Percentiles rank a stretch among this genome's conserved stretches.
phyloP scores from a whole-genome alignment of 1,284 basidiomycete genomes.

The Coniferiporia sulphurascens region DNA sequence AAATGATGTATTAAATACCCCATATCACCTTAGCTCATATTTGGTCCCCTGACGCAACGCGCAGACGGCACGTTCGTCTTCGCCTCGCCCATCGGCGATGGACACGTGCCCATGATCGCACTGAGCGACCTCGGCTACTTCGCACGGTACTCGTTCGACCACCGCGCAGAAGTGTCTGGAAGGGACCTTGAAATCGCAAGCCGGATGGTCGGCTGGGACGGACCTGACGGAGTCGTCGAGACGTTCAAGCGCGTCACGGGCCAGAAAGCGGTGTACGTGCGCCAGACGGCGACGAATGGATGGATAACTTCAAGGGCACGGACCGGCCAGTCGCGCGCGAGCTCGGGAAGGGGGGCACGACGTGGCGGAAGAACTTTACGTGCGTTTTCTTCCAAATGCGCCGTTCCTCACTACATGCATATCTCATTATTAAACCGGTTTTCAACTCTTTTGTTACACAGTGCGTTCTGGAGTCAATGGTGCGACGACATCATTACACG shows the following conservation, averaged over 20 bases:
- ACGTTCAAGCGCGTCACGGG: conserved; percentile 43
- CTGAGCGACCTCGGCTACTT: conserved; percentile 43
- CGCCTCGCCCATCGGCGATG: conserved; percentile 34
- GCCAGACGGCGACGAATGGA: conserved; percentile 38
- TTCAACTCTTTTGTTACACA: background rate
- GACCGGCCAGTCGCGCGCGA: conserved; percentile 32
- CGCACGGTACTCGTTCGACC: conserved; percentile 42
- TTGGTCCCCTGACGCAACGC: conserved; percentile 35
- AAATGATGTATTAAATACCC: background rate
- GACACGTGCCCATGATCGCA: conserved; percentile 40
- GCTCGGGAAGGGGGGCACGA: conserved; percentile 2
- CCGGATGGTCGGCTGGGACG: conserved; percentile 40
- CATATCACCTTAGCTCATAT: conserved; percentile 27
- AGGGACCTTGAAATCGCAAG: conserved; percentile 38
- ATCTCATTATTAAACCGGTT: background rate
- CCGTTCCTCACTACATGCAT: too few relatives aligned
- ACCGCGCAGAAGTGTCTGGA: conserved; percentile 35
- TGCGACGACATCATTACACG: conserved; percentile 38
- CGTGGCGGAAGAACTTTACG: conserved; percentile 35
- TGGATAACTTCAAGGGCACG: conserved; percentile 29
- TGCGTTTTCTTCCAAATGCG: background rate
- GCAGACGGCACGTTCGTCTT: conserved; percentile 43
- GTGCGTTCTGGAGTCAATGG: conserved; percentile 37
- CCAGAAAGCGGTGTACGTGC: conserved; percentile 33
- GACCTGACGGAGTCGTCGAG: conserved; percentile 28